These are phyloP conservation scores for Penicillium sp. DNA, from an alignment of 2,329 filamentous ascomycete species.

Conservation along the genomic window DNA sequence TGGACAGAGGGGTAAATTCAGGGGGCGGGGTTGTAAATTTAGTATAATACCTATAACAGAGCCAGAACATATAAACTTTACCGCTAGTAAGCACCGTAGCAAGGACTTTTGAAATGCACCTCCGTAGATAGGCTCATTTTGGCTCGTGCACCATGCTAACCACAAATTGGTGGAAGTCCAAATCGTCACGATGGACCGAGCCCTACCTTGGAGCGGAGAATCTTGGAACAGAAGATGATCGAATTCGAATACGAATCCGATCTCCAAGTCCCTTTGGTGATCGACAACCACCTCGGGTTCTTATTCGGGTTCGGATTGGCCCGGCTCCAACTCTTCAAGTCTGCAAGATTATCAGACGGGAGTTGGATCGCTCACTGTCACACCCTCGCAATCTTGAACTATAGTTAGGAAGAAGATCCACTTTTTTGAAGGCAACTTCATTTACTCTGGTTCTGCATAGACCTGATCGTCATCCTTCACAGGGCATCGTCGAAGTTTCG, in stretches of 20 bases:
- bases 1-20: no score
- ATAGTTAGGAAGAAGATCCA: not conserved
- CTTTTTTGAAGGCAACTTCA: not conserved
- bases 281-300: conserved; percentile 2
- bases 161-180: no score
- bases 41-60: no score
- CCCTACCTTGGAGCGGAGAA: not conserved
- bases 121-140: no score
- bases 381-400: not conserved
- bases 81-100: no score
- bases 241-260: conserved; percentile 1
- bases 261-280: not conserved
- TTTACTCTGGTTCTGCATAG: not conserved
- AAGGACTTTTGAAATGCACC: no score
- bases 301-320: conserved; percentile 4
- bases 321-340: not conserved
- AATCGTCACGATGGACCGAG: not conserved
- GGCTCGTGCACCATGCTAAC: no score
- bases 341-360: not conserved
- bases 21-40: no score
- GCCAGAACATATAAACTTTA: no score
- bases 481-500: not conserved
- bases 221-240: not conserved
- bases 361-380: not conserved
- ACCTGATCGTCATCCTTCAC: not conserved